phyloP scores from a whole-genome alignment of 805 yeast species.

The Metschnikowia reukaufii region DNA sequence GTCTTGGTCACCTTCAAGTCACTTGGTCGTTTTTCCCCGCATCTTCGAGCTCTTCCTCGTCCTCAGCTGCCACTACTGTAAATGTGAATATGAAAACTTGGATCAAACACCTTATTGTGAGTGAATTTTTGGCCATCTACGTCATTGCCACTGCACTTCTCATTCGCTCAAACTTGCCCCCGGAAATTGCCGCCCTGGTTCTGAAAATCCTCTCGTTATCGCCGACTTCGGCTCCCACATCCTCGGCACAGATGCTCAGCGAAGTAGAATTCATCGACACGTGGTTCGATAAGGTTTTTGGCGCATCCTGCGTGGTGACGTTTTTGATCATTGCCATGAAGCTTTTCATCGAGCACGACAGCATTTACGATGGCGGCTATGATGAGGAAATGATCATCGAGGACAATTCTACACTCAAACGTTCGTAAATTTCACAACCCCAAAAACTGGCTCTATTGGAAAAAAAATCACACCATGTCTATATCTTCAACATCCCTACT shows the following conservation, averaged over 20 bases:
- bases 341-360: constrained; percentile 18
- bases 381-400: constrained; percentile 40
- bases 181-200: constrained; percentile 42
- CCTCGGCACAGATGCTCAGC: constrained; percentile 23
- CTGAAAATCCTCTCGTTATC: constrained; percentile 39
- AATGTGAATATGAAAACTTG: constrained; percentile 24
- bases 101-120: constrained; percentile 39
- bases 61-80: constrained; percentile 24
- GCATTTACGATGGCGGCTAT: constrained; percentile 22
- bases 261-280: constrained; percentile 49
- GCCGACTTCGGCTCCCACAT: constrained; percentile 15
- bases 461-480: too few relatives aligned
- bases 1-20: constrained; percentile 62
- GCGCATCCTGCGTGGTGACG: constrained; percentile 40
- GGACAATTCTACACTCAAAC: constrained; percentile 12
- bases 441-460: too few relatives aligned
- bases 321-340: constrained; percentile 25
- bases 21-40: constrained; percentile 38
- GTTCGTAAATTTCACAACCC: constrained; percentile 5
- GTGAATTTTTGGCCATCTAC: constrained; percentile 51
- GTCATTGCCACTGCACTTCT: constrained; percentile 52
- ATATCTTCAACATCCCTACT: too few relatives aligned
- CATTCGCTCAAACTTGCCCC: constrained; percentile 49
- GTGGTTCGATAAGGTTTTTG: constrained; percentile 56
- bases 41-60: too few relatives aligned